Evolutionary conservation across 1,284 basidiomycete species (phyloP).

Genomic region (Puccinia triticina): DNA sequence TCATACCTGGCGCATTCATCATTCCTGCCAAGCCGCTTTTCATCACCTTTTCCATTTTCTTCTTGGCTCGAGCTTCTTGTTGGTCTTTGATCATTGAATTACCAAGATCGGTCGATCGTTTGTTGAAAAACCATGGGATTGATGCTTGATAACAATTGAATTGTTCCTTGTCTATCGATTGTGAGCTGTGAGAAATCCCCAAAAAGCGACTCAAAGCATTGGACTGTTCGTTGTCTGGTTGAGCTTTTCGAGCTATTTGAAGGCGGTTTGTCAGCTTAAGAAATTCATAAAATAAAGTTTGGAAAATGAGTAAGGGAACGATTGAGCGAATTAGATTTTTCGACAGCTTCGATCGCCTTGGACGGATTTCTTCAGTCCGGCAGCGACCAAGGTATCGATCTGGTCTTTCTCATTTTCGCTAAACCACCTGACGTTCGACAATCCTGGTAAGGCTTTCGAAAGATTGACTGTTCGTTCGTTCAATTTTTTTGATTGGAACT

Average conservation of each 20-base stretch:
- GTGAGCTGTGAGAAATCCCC: slow-evolving; percentile 67
- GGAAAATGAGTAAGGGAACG: slow-evolving; percentile 50
- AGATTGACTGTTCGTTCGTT: slow-evolving; percentile 28
- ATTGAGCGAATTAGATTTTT: slow-evolving; percentile 68
- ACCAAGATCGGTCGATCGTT: slow-evolving; percentile 74
- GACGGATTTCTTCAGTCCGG: slow-evolving; percentile 77
- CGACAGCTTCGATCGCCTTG: slow-evolving; percentile 82
- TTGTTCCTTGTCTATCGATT: slow-evolving; percentile 73
- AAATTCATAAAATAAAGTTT: slow-evolving; percentile 52
- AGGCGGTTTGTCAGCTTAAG: slow-evolving; percentile 50
- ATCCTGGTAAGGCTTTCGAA: slow-evolving; percentile 62
- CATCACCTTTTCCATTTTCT: slow-evolving; percentile 75
- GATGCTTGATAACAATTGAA: slow-evolving; percentile 78
- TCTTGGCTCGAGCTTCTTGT: slow-evolving; percentile 81
- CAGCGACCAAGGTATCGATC: slow-evolving; percentile 82
- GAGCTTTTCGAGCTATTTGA: slow-evolving; percentile 66
- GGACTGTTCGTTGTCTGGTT: slow-evolving; percentile 62
- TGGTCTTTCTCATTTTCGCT: slow-evolving; percentile 85
- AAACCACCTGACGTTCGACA: slow-evolving; percentile 72
- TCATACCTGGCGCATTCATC: slow-evolving; percentile 53
- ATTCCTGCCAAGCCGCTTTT: slow-evolving; percentile 70
- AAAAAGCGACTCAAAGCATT: slow-evolving; percentile 54
- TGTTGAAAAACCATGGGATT: slow-evolving; percentile 80
- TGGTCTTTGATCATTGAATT: slow-evolving; percentile 78
- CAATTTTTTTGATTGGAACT: neutral